A percentile compares a stretch with the other conserved stretches of the same genome.
Evolutionary conservation across 768 basidiomycete genomes (phyloP).

Genomic region (Phaeotremella skinneri): DNA sequence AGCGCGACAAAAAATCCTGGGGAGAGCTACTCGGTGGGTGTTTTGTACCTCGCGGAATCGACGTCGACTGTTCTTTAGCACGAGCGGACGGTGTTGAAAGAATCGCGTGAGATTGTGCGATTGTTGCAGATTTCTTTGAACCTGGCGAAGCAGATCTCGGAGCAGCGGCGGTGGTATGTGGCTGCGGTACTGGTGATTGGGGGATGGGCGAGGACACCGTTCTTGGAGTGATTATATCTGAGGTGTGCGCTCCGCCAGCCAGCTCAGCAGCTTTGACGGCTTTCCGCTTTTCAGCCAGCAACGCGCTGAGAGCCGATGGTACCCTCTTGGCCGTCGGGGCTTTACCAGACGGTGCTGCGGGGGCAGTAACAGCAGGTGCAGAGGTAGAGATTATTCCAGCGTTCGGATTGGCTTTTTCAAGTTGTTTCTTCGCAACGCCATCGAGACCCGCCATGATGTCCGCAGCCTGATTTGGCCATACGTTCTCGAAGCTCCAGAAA

Average conservation of each 20-base stretch:
- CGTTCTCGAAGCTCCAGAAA: conserved; percentile 75
- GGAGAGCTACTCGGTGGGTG: conserved; percentile 3
- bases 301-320: conserved; percentile 78
- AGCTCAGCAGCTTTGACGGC: conserved; percentile 66
- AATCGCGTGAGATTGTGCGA: neutral
- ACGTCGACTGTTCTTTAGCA: neutral
- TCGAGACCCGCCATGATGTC: conserved; percentile 69
- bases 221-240: conserved; percentile 53
- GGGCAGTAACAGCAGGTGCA: conserved; percentile 54
- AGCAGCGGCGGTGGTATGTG: conserved; percentile 26
- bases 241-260: conserved; percentile 50
- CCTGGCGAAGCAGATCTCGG: conserved; percentile 55
- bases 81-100: neutral
- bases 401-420: conserved; percentile 79
- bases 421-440: conserved; percentile 66
- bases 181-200: conserved; percentile 52
- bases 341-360: conserved; percentile 56
- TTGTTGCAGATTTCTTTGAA: neutral
- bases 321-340: conserved; percentile 59
- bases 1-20: conserved; percentile 15
- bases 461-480: conserved; percentile 72
- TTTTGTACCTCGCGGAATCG: neutral
- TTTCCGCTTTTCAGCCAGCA: conserved; percentile 84
- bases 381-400: conserved; percentile 4
- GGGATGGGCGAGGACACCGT: conserved; percentile 42